These are phyloP conservation scores for Pseudogymnoascus sp. DNA, from an alignment of 2,329 filamentous ascomycete genomes.

Conservation along the genomic window DNA sequence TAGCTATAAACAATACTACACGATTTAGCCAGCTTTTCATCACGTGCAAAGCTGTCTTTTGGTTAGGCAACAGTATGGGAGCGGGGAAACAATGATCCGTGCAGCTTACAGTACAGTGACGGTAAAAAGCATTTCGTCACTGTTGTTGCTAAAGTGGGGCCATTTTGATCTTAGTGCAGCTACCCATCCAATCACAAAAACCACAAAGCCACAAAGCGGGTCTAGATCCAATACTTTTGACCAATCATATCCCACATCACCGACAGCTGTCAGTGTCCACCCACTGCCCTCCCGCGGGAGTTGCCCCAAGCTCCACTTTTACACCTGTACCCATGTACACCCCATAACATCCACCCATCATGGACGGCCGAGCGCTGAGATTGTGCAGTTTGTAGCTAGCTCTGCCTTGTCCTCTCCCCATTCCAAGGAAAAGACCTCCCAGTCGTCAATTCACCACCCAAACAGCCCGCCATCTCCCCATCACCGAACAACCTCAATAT, in stretches of 20 bases:
- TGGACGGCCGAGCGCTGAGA: background rate
- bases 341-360: background rate
- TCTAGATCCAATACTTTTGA: background rate
- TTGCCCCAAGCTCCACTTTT: background rate
- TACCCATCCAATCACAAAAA: background rate
- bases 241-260: background rate
- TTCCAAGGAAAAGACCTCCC: conserved; percentile 2
- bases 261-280: conserved; percentile 1
- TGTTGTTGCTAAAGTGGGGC: background rate
- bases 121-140: background rate
- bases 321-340: background rate
- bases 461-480: background rate
- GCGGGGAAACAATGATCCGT: background rate
- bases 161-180: background rate
- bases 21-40: background rate
- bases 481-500: background rate
- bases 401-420: conserved; percentile 6
- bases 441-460: background rate
- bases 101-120: background rate
- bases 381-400: background rate
- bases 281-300: background rate
- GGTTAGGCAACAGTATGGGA: background rate
- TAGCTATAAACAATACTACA: background rate
- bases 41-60: background rate
- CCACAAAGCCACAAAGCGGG: background rate